phyloP scores from a whole-genome alignment of 345 rosid species.

The Reutealis trisperma region DNA sequence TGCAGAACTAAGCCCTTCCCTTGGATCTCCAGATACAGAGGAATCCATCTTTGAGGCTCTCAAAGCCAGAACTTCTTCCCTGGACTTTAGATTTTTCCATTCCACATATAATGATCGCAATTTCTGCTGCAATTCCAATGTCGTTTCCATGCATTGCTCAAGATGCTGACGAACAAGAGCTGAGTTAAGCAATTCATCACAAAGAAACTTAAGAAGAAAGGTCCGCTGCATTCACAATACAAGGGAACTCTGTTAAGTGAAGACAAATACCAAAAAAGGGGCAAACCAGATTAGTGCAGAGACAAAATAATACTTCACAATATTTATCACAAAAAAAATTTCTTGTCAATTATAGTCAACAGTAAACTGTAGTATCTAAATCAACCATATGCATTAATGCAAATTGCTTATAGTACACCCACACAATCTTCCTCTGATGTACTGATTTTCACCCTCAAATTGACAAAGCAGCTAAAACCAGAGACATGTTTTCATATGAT shows the following conservation, averaged over 20 bases:
- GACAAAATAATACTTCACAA: too few relatives aligned
- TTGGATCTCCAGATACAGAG: constrained; percentile 43
- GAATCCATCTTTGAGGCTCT: constrained; percentile 59
- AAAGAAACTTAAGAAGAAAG: constrained; percentile 73
- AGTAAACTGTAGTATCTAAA: not conserved
- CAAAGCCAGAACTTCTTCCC: constrained; percentile 61
- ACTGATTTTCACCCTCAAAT: not conserved
- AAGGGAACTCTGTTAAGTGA: constrained; percentile 13
- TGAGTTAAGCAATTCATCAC: constrained; percentile 89
- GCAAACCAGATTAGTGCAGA: not conserved
- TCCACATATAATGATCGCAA: constrained; percentile 66
- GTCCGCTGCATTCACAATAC: constrained; percentile 65
- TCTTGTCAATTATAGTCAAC: too few relatives aligned
- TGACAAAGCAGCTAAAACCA: not conserved
- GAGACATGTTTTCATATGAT: not conserved
- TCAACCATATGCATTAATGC: not conserved
- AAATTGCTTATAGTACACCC: not conserved
- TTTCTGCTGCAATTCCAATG: constrained; percentile 82
- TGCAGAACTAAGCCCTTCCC: constrained; percentile 38
- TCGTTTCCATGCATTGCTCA: constrained; percentile 78
- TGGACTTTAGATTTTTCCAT: constrained; percentile 67
- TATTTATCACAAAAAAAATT: too few relatives aligned
- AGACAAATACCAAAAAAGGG: constrained; percentile 7
- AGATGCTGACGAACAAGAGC: constrained; percentile 85
- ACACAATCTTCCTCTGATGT: too few relatives aligned